Base-by-base conservation (phyloP, 192 early-diverging fungal species). In the Coemansia biformis region DNA sequence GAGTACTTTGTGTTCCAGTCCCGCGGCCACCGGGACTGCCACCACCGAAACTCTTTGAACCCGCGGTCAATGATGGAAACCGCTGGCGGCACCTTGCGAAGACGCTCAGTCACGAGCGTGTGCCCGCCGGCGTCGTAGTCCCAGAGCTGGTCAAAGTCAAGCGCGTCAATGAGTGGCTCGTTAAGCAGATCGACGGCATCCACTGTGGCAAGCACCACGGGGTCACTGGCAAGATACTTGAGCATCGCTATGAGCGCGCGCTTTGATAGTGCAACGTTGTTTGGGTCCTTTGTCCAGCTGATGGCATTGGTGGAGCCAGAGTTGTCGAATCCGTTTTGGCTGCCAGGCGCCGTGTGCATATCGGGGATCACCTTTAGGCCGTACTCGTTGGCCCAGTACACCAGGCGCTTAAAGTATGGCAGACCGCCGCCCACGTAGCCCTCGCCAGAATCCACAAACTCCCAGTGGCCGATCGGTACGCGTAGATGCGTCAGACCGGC, bases 391-490 rank as follows among this genome's bases (percentile, higher is more conserved):
- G 78, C 80, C 64, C 70, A 80, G 38, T 76, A 56, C 4, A 80
- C 75, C 3, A 71, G 64, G 15, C 60, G 59, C 42, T 72, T 63
- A 30, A 68, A 63, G 39, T 65, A 77, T 4, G 63, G 64, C 35
- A 77, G 39, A 0, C 68, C 68, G 34, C 67, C 75, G 9, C 63
- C 28, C 19, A 77, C 75, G 17, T 57, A 82, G 11, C 79, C 79
- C 30, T 72, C 56, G 49, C 65, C 67, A 11, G 76, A 57, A 8
- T 67, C 62, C 13, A 80, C 73, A 63, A 82, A 78, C 47, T 76
- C 78, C 80, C 80, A 82, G 44, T 80, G 77, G 4, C 80, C 80
- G 2, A 82, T 51, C n/a, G 80, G 80, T 4, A 82, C 77, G 6
- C 80, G 78, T 22, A 82, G 30, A 40, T 80, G 78, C 11, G 78